A percentile compares a stretch with the other conserved stretches of the same genome.
These are phyloP conservation scores for Talaromyces adpressus DNA, from an alignment of 495 filamentous ascomycete genomes.

Conservation along the genomic window DNA sequence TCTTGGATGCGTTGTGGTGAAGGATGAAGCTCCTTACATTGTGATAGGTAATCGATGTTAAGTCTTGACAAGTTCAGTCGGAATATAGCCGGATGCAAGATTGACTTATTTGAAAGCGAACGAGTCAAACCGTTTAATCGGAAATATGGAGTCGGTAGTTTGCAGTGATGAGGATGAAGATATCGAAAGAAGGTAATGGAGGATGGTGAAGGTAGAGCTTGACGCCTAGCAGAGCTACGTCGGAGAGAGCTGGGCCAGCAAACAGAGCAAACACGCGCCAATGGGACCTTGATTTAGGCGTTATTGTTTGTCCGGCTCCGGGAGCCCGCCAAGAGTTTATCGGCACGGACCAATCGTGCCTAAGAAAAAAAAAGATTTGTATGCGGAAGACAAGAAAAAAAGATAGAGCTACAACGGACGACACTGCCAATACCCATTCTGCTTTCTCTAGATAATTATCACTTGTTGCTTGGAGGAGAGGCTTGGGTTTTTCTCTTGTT, in stretches of 20 bases:
- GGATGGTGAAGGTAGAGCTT: conserved; percentile 10
- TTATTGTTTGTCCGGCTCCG: conserved; percentile 9
- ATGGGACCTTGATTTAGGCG: conserved; percentile 9
- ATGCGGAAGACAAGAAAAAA: neutral
- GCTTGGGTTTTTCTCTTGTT: neutral
- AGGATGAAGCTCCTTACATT: conserved; percentile 10
- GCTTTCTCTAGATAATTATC: neutral
- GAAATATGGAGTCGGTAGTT: neutral
- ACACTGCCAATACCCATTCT: neutral
- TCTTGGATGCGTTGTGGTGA: conserved; percentile 10
- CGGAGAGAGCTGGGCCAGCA: neutral
- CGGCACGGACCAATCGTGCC: conserved; percentile 10
- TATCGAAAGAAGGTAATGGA: conserved; percentile 14
- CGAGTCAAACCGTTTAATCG: neutral
- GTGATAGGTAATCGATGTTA: neutral
- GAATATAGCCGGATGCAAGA: neutral
- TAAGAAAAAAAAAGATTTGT: conserved; percentile 7
- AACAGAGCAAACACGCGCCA: conserved; percentile 1
- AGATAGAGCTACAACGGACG: neutral
- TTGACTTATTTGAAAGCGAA: neutral
- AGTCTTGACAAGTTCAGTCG: neutral
- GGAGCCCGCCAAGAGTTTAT: conserved; percentile 7
- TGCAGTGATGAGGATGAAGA: conserved; percentile 8
- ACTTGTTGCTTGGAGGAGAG: neutral
- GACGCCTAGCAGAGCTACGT: conserved; percentile 1